Conservation (phyloP, 208 protist genomes). For the Balamuthia mandrillaris region DNA sequence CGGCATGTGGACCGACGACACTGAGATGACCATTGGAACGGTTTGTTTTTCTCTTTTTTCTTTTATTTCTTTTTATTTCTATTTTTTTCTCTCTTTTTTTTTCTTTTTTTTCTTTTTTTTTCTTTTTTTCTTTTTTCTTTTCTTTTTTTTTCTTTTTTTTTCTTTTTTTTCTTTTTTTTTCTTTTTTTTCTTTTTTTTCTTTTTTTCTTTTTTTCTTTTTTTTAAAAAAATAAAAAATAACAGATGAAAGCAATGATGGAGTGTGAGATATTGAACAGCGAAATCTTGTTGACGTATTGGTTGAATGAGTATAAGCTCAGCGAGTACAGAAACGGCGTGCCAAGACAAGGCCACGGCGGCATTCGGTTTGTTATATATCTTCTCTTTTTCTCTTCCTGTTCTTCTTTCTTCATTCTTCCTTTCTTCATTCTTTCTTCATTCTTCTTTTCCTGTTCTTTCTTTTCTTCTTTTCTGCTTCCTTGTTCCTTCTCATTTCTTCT, state of each 20-base stretch:
- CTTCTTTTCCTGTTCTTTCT: too few relatives aligned
- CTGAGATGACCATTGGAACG: constrained; percentile 5
- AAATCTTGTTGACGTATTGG: constrained; percentile 15
- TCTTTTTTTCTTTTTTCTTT: too few relatives aligned
- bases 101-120: too few relatives aligned
- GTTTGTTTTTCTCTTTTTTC: not conserved
- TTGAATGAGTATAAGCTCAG: not conserved
- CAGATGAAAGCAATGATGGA: constrained; percentile 2
- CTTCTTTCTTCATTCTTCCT: not conserved
- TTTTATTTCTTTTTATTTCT: not conserved
- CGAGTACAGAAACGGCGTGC: not conserved
- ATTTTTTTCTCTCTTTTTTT: not conserved
- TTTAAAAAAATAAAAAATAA: too few relatives aligned
- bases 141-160: too few relatives aligned
- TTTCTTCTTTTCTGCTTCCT: too few relatives aligned
- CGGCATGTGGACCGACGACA: constrained; percentile 26
- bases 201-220: too few relatives aligned
- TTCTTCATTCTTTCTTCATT: too few relatives aligned
- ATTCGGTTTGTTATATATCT: not conserved
- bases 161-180: too few relatives aligned
- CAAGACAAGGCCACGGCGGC: constrained; percentile 4
- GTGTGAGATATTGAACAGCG: not conserved
- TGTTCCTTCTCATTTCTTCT: too few relatives aligned
- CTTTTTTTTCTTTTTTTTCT: too few relatives aligned
- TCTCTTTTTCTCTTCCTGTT: not conserved